Evolutionary conservation across 176 grass and related monocot species (phyloP), one percentile per base, ranked within the genome.

Genomic region (Avena atlantica): DNA sequence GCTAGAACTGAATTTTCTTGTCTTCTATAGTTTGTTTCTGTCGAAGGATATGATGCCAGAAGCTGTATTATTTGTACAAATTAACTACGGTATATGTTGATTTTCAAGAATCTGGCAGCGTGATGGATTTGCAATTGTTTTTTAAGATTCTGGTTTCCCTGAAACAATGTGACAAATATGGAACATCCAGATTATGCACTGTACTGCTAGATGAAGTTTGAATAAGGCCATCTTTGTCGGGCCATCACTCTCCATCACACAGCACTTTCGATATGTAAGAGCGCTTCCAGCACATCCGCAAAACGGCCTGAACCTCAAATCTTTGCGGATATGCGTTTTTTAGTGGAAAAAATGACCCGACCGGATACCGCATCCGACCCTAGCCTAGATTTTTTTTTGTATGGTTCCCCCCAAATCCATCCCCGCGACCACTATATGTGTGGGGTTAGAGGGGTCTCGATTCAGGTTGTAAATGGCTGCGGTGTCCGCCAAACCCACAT

Each of bases 41-140:
- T 24, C 3, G 2, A 75, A 61, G 62, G 37, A 61, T 34, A 60
- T 76, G 12, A 6, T 65, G 20, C 16, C 27, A 11, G 1, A 27
- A 79, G 4, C 16, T 82, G 20, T 86, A 60, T n/a, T 25, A 5
- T 76, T 27, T 51, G 83, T 63, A 51, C 16, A 84, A 62, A 75
- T 50, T 47, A 37, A 64, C 56, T 12, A 62, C 20, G 34, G 42
- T 27, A 1, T 58, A 17, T 16, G 8, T 31, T 50, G 9, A 4
- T 9, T 19, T 27, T 29, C 8, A 20, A 67, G 45, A 67, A 34
- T 34, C 45, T 1, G 9, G 37, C 5, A 52, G 31, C 15, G 0
- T 53, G 47, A 0, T 81, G 44, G 52, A 31, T 40, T 56, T 79
- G 17, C 53, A 58, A 74, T 80, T 8, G 24, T 20, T 12, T 14